Percentiles rank a stretch among this genome's conserved stretches.
These are phyloP conservation scores for Trichoderma virens DNA, from an alignment of 495 filamentous ascomycete genomes.

Conservation along the genomic window DNA sequence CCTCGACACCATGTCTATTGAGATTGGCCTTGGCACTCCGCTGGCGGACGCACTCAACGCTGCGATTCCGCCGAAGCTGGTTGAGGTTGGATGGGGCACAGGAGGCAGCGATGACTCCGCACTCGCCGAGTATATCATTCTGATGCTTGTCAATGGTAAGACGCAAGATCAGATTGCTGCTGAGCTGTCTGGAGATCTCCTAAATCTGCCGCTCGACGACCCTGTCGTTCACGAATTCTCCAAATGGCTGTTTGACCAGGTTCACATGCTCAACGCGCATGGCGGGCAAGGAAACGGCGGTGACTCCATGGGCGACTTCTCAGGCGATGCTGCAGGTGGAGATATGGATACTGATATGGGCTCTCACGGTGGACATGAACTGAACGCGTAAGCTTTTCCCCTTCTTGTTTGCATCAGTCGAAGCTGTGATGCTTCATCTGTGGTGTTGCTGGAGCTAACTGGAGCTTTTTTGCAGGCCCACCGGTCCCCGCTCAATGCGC, in stretches of 20 bases:
- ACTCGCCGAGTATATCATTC: conserved; percentile 88
- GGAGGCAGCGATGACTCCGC: conserved; percentile 73
- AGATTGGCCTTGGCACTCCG: conserved; percentile 64
- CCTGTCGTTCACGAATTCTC: conserved; percentile 76
- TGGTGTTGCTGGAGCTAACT: neutral
- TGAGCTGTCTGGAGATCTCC: conserved; percentile 82
- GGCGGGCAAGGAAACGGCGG: conserved; percentile 24
- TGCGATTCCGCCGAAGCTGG: conserved; percentile 82
- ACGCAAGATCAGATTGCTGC: conserved; percentile 79
- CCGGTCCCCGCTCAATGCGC: conserved; percentile 93
- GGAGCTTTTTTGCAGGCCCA: conserved; percentile 53
- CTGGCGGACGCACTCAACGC: conserved; percentile 72
- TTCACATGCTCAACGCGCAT: conserved; percentile 58
- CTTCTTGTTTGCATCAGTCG: neutral
- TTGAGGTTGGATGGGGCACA: conserved; percentile 88
- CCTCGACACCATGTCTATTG: conserved; percentile 55
- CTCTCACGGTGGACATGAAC: conserved; percentile 38
- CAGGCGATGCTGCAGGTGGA: conserved; percentile 22
- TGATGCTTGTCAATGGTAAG: conserved; percentile 95
- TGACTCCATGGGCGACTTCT: conserved; percentile 13
- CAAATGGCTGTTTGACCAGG: conserved; percentile 83
- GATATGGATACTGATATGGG: conserved; percentile 63
- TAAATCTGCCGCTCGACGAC: conserved; percentile 76
- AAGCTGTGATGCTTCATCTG: neutral
- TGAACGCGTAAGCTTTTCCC: conserved; percentile 57